Evolutionary conservation across 202 grass and related monocot species (phyloP).

Genomic region (Alloteropsis angusta): DNA sequence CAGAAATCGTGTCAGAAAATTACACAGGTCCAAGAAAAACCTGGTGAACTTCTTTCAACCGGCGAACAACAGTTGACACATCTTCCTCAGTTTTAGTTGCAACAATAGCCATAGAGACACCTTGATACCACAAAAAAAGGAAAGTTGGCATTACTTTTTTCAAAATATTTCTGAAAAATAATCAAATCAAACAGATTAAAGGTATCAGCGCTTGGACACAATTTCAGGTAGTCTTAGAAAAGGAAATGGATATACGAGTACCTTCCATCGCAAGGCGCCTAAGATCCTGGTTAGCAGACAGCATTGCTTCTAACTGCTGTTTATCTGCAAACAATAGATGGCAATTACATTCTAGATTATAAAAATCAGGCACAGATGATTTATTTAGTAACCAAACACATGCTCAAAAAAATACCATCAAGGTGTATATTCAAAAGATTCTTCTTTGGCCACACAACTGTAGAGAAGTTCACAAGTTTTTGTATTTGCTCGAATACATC

Average conservation of each 20-base stretch:
- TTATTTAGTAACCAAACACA: background rate
- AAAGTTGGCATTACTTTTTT: background rate
- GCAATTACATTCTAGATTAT: constrained; percentile 16
- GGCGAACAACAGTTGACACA: constrained; percentile 27
- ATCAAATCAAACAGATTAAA: background rate
- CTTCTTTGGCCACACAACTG: constrained; percentile 49
- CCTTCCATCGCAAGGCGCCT: constrained; percentile 61
- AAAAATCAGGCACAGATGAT: background rate
- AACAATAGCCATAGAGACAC: constrained; percentile 44
- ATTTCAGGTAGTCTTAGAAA: background rate
- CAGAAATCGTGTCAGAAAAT: background rate
- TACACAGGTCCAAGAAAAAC: constrained; percentile 28
- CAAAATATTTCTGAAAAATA: background rate
- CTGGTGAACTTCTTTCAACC: constrained; percentile 68
- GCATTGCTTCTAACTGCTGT: constrained; percentile 29
- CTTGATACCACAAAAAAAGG: constrained; percentile 24
- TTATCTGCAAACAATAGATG: constrained; percentile 50
- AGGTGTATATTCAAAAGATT: constrained; percentile 42
- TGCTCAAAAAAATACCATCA: constrained; percentile 36
- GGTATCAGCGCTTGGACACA: background rate
- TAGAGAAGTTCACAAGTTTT: constrained; percentile 47
- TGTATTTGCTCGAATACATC: constrained; percentile 53
- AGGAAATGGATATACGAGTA: constrained; percentile 15
- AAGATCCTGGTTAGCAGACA: constrained; percentile 64
- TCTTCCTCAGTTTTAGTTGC: constrained; percentile 43